These are phyloP conservation scores for Lachnellula suecica DNA, from an alignment of 2,329 filamentous ascomycete genomes.

Conservation along the genomic window DNA sequence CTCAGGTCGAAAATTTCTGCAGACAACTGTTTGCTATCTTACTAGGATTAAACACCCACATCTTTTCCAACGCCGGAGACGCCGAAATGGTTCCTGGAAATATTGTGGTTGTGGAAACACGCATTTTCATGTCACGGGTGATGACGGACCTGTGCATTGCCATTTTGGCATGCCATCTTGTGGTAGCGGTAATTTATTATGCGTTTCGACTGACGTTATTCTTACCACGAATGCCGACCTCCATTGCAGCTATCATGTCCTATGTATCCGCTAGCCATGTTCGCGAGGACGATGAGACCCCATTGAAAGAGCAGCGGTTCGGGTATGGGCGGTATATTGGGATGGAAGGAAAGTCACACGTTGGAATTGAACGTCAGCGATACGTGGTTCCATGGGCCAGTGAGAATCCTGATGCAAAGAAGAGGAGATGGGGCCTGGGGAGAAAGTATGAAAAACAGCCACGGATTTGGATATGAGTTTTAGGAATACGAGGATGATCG, in stretches of 20 bases:
- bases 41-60: no score
- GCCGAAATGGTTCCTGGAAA: no score
- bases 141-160: conserved; percentile 46
- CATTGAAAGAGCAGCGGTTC: conserved; percentile 36
- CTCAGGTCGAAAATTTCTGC: conserved; percentile 7
- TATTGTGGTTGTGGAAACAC: conserved; percentile 35
- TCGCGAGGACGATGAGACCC: background rate
- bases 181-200: conserved; percentile 46
- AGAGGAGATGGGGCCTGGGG: conserved; percentile 3
- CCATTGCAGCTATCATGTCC: conserved; percentile 45
- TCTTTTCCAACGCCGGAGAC: no score
- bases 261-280: conserved; percentile 46
- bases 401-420: conserved; percentile 18
- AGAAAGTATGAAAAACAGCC: conserved; percentile 10
- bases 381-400: conserved; percentile 37
- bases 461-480: conserved; percentile 19
- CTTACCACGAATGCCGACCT: conserved; percentile 51
- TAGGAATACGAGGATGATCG: no score
- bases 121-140: conserved; percentile 47
- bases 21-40: no score
- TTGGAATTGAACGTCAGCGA: conserved; percentile 51
- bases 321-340: conserved; percentile 52
- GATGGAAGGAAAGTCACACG: conserved; percentile 43
- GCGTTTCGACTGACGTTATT: conserved; percentile 38
- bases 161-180: conserved; percentile 43